Conservation (phyloP, 2,329 filamentous ascomycete species). For the Botrytis tulipae region DNA sequence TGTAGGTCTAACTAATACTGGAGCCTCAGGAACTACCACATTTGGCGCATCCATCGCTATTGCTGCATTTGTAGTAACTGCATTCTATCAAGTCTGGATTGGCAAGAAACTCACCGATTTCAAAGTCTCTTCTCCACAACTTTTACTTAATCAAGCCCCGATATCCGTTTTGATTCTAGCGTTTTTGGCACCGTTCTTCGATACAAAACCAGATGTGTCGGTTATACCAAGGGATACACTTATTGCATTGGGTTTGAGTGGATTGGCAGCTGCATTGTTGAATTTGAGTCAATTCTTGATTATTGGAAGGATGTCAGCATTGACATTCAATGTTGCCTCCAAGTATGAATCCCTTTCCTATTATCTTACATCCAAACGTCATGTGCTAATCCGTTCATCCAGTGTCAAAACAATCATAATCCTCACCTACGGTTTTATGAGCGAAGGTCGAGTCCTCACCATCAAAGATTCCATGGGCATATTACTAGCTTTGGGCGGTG, state of each 20-base stretch:
- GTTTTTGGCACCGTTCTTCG: slow-evolving; percentile 45
- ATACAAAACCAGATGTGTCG: slow-evolving; percentile 37
- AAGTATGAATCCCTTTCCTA: slow-evolving; percentile 28
- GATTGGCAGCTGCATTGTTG: slow-evolving; percentile 43
- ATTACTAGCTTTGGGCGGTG: slow-evolving; percentile 45
- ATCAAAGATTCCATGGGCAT: slow-evolving; percentile 44
- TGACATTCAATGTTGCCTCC: slow-evolving; percentile 38
- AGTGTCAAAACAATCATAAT: slow-evolving; percentile 49
- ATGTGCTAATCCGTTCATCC: slow-evolving; percentile 23
- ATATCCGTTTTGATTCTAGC: slow-evolving; percentile 46
- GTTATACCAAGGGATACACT: slow-evolving; percentile 43
- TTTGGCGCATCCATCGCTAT: slow-evolving; percentile 45
- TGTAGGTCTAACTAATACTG: slow-evolving; percentile 45
- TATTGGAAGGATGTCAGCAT: slow-evolving; percentile 37
- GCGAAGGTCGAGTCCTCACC: slow-evolving; percentile 44
- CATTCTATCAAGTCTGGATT: slow-evolving; percentile 49
- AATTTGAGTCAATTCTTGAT: slow-evolving; percentile 44
- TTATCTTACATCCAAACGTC: not conserved
- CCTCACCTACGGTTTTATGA: slow-evolving; percentile 46
- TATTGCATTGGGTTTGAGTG: slow-evolving; percentile 43
- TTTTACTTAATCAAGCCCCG: slow-evolving; percentile 47
- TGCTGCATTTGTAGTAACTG: slow-evolving; percentile 45
- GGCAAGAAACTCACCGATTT: slow-evolving; percentile 50
- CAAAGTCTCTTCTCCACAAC: slow-evolving; percentile 43
- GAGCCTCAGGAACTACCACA: slow-evolving; percentile 41